Evolutionary conservation across 129 eudicot genomes (phyloP).

Genomic region (Centaurea solstitialis): DNA sequence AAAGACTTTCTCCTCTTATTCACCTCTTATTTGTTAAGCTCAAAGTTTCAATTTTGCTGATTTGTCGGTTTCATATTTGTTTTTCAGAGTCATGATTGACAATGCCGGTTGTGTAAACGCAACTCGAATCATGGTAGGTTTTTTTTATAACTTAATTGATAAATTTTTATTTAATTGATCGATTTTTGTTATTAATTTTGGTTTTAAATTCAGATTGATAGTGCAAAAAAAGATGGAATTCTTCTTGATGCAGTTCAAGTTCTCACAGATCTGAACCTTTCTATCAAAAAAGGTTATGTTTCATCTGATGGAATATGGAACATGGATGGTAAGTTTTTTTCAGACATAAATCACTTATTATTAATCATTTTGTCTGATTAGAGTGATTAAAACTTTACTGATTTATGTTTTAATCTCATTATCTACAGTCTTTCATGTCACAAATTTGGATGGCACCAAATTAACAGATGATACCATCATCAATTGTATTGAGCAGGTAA

Average conservation of each 20-base stretch:
- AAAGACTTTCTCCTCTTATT: neutral
- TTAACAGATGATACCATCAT: conserved; percentile 70
- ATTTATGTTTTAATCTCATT: conserved; percentile 23
- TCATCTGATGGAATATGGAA: conserved; percentile 97
- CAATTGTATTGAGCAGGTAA: conserved; percentile 82
- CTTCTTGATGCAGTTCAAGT: conserved; percentile 97
- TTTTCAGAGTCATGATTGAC: conserved; percentile 81
- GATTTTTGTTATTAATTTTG: neutral
- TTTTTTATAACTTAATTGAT: neutral
- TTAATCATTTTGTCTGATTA: conserved; percentile 27
- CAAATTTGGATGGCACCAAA: conserved; percentile 78
- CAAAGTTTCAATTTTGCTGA: conserved; percentile 28
- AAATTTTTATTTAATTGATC: neutral
- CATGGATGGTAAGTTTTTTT: conserved; percentile 75
- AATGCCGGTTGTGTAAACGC: conserved; percentile 81
- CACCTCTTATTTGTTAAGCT: conserved; percentile 11
- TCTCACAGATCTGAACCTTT: conserved; percentile 82
- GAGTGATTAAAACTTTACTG: conserved; percentile 16
- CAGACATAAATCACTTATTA: neutral
- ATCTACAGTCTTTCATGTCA: conserved; percentile 88
- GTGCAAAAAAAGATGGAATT: conserved; percentile 82
- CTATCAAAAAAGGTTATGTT: conserved; percentile 86
- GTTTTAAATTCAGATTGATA: conserved; percentile 59
- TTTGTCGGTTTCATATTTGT: conserved; percentile 1
- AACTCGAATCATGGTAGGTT: conserved; percentile 75